Base-by-base conservation (phyloP, 2,329 filamentous ascomycete genomes). In the Harringtonia aguacate region DNA sequence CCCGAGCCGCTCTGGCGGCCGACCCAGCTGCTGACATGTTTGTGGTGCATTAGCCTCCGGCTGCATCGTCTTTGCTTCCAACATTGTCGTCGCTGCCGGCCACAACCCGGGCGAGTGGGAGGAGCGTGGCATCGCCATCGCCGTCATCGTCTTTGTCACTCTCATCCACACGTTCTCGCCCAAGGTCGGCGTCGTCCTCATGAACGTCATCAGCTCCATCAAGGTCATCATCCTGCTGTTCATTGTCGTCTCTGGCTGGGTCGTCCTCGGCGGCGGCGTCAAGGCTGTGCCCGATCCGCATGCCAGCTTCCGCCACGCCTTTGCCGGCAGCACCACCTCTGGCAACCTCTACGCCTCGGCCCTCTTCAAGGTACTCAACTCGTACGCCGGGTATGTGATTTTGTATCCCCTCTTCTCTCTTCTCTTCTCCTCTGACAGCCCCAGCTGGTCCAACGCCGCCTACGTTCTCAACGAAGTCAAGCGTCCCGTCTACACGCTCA, bases 381-480 rank as follows among this genome's bases (percentile, higher is more conserved):
- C 73, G 0, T 81, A 77, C 50, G 58, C 63, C 0, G 76, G n/a
- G n/a, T n/a, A n/a, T 75, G 0, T 80, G 70, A n/a, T n/a, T n/a
- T n/a, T 31, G 37, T 41, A 10, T 17, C 28, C 35, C 14, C 17
- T 31, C 14, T 21, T 21, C 8, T 30, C 10, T 7, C 14, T 30
- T 30, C 9, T 14, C 20, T 27, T 7, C 9, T 24, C 2, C 4
- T 24, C 13, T 13, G 9, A 9, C 36, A 20, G 75, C 74, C 51
- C 77, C n/a, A n/a, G 77, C 4, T 81, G 75, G 76, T 61, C 68
- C 62, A 82, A 82, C 56, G 78, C 77, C 55, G 81, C 81, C 61
- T 80, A 83, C 55, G 76, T 71, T 43, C 64, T 79, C 35, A 74
- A 71, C 55, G 81, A 85, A 62, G 80, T 77, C 42, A 77, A 72